A percentile compares a stretch with the other conserved stretches of the same genome.
phyloP scores from a whole-genome alignment of 2,329 filamentous ascomycete species.

The Talaromyces sp. region DNA sequence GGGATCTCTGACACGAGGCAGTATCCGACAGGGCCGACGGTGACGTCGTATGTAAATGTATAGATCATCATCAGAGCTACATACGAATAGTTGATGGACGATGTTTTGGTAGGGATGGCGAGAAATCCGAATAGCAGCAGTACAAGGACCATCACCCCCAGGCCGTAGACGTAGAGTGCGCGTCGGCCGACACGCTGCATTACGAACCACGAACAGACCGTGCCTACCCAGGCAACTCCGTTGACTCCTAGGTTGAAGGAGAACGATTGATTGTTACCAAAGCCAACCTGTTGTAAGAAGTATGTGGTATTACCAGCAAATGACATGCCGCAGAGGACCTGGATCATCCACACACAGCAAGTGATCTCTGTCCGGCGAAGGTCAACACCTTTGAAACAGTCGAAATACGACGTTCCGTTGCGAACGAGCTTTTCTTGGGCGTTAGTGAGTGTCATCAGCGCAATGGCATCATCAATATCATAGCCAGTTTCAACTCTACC shows the following conservation, averaged over 20 bases:
- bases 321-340: constrained; percentile 23
- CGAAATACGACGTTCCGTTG: constrained; percentile 17
- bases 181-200: constrained; percentile 34
- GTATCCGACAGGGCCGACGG: constrained; percentile 51
- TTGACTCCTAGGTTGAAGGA: constrained; percentile 52
- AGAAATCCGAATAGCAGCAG: constrained; percentile 25
- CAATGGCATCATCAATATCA: constrained; percentile 41
- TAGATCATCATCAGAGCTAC: constrained; percentile 48
- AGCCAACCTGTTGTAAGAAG: constrained; percentile 35
- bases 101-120: constrained; percentile 2
- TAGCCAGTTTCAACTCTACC: constrained; percentile 25
- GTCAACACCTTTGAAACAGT: constrained; percentile 26
- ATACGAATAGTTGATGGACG: constrained; percentile 20
- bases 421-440: constrained; percentile 20
- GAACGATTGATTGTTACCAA: constrained; percentile 38
- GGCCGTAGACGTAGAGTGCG: constrained; percentile 30
- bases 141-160: constrained; percentile 22
- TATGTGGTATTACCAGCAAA: constrained; percentile 26
- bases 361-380: constrained; percentile 37
- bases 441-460: constrained; percentile 55
- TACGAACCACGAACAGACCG: constrained; percentile 45
- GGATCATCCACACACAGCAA: constrained; percentile 29
- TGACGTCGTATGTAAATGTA: constrained; percentile 51
- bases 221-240: constrained; percentile 52
- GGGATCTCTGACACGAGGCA: constrained; percentile 49